Percentiles rank a stretch among this genome's conserved stretches.
phyloP scores from a whole-genome alignment of 164 flowering plant species.

The Brasenia schreberi region DNA sequence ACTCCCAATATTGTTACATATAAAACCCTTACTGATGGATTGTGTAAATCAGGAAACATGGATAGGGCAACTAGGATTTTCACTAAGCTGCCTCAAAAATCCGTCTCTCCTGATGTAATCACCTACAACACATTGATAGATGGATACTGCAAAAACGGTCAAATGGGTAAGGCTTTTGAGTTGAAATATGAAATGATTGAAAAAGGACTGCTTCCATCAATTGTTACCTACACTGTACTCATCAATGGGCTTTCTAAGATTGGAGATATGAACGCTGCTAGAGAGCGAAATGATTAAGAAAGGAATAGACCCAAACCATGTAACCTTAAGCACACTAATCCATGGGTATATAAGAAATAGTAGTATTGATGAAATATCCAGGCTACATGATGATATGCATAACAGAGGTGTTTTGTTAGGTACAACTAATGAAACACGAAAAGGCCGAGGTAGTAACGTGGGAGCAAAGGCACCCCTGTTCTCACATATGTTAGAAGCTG shows the following conservation, averaged over 20 bases:
- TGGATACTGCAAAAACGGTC: constrained; percentile 40
- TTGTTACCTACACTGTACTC: constrained; percentile 36
- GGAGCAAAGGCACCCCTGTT: constrained; percentile 4
- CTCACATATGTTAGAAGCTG: constrained; percentile 14
- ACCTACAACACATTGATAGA: constrained; percentile 62
- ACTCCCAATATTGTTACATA: constrained; percentile 48
- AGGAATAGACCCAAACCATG: constrained; percentile 13
- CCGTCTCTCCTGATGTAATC: constrained; percentile 43
- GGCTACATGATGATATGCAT: constrained; percentile 13
- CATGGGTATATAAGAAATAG: constrained; percentile 15
- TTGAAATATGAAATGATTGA: constrained; percentile 44
- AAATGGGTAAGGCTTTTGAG: constrained; percentile 33
- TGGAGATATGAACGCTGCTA: constrained; percentile 25
- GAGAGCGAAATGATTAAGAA: constrained; percentile 24
- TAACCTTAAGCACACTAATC: constrained; percentile 13
- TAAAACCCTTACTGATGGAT: constrained; percentile 68
- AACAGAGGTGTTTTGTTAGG: constrained; percentile 7
- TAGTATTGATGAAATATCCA: constrained; percentile 11
- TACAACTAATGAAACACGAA: constrained; percentile 2
- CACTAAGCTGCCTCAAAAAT: constrained; percentile 41
- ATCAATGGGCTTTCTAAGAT: constrained; percentile 28
- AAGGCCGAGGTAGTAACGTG: constrained; percentile 1
- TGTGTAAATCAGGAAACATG: constrained; percentile 62
- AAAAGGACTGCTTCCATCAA: constrained; percentile 42
- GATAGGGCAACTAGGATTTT: constrained; percentile 65